phyloP scores from a whole-genome alignment of 208 protist species.

The Acanthamoeba royreba region DNA sequence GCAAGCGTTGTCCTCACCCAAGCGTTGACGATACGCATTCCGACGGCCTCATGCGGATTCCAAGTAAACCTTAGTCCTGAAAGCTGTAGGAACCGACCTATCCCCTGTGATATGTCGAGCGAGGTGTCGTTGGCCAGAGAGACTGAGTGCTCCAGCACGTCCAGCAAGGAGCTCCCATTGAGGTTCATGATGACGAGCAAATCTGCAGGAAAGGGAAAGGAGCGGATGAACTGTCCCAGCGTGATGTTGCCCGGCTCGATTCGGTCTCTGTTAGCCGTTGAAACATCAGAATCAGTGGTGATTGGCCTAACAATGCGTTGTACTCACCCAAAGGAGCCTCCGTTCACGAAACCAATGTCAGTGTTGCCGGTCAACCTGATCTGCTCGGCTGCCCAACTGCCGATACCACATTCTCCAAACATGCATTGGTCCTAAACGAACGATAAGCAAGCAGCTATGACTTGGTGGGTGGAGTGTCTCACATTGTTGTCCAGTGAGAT shows the following conservation, averaged over 20 bases:
- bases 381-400: not conserved
- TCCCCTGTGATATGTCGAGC: not conserved
- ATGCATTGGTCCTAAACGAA: not conserved
- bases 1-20: not conserved
- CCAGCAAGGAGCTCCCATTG: not conserved
- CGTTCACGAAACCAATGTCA: not conserved
- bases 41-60: not conserved
- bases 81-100: slow-evolving; percentile 1
- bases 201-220: not conserved
- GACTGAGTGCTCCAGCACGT: not conserved
- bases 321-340: not conserved
- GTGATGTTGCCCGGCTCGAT: not conserved
- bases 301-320: not conserved
- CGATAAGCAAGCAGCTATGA: not conserved
- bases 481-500: not conserved
- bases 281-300: not conserved
- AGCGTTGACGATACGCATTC: not conserved
- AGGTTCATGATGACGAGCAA: not conserved
- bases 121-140: not conserved
- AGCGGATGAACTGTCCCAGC: not conserved
- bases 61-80: not conserved
- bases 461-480: not conserved
- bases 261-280: not conserved
- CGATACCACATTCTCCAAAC: slow-evolving; percentile 5
- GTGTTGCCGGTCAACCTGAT: not conserved